Percentiles rank a stretch among this genome's conserved stretches.
Evolutionary conservation across 345 rosid genomes (phyloP).

Genomic region (Sonneratia caseolaris): DNA sequence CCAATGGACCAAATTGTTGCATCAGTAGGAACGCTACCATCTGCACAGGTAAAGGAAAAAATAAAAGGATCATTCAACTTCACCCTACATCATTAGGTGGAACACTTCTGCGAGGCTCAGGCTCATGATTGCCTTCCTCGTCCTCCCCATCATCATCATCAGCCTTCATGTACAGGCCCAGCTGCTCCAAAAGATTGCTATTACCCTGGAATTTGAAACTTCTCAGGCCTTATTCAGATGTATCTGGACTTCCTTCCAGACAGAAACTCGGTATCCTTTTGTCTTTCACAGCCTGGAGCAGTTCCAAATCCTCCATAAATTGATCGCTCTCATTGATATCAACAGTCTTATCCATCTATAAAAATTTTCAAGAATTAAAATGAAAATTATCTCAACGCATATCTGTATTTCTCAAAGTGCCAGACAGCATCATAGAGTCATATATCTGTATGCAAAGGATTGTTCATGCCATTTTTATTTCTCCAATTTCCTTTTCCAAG

Average conservation of each 20-base stretch:
- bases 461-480: neutral
- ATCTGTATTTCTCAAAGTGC: neutral
- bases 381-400: no score
- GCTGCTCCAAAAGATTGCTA: slow-evolving; percentile 63
- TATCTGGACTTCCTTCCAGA: slow-evolving; percentile 49
- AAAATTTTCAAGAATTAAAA: neutral
- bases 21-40: no score
- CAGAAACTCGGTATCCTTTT: slow-evolving; percentile 27
- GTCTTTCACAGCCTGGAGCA: slow-evolving; percentile 45
- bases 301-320: slow-evolving; percentile 76
- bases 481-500: neutral
- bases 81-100: slow-evolving; percentile 34
- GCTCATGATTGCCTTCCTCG: slow-evolving; percentile 40
- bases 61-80: slow-evolving; percentile 27
- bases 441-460: no score
- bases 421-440: neutral
- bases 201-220: slow-evolving; percentile 61
- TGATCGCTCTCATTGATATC: slow-evolving; percentile 68
- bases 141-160: slow-evolving; percentile 39
- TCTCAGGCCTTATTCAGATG: slow-evolving; percentile 39
- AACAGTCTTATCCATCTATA: slow-evolving; percentile 93
- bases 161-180: slow-evolving; percentile 76
- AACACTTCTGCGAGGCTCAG: neutral
- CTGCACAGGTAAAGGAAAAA: no score
- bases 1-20: no score